Base-by-base conservation (phyloP, 228 moss, liverwort and hornwort genomes). In the Sphagnum fallax region DNA sequence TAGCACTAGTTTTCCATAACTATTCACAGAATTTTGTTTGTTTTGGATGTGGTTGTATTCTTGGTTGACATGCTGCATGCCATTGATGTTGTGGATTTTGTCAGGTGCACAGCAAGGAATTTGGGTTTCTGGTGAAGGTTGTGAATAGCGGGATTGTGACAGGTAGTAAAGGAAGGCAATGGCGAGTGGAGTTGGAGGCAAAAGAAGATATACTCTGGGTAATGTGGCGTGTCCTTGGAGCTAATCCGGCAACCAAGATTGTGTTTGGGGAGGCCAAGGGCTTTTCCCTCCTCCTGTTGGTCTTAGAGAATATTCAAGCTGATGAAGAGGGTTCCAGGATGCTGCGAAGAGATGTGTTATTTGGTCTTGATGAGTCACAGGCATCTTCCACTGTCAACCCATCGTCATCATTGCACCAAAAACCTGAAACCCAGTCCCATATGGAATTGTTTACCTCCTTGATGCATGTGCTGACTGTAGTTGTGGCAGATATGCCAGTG, bases 171-270 rank as follows among this genome's bases (percentile, higher is more conserved):
- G 98, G 98, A 60, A 79, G 81, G 64, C 91, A 89, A 67, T 92
- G 87, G 87, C 81, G 67, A 62, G 67, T 98, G 50, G 94, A 82
- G 53, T 74, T 79, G 65, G 86, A 90, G 76, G 89, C 84, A 9
- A 89, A 82, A 80, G 86, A 87, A 75, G 94, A 98, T 71, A 72
- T 90, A 16, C 73, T 98, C 71, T 98, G 98, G 98, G 78, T 76
- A 77, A 79, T 98, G n/a, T 92, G 98, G 90, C 92, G 90, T 69
- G 76, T 83, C 76, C 87, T 98, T 55, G 72, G 75, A 71, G 71
- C 94, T 60, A 93, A 84, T 83, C 79, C 80, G 63, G 76, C 81
- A 48, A 79, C 87, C 48, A 98, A 89, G 71, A 71, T 71, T 68
- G 79, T 83, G 15, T 98, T 98, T 80, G 90, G 98, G 69, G 90